Conservation (phyloP, 2,329 filamentous ascomycete genomes). For the Rhexocercosporidium sp. region DNA sequence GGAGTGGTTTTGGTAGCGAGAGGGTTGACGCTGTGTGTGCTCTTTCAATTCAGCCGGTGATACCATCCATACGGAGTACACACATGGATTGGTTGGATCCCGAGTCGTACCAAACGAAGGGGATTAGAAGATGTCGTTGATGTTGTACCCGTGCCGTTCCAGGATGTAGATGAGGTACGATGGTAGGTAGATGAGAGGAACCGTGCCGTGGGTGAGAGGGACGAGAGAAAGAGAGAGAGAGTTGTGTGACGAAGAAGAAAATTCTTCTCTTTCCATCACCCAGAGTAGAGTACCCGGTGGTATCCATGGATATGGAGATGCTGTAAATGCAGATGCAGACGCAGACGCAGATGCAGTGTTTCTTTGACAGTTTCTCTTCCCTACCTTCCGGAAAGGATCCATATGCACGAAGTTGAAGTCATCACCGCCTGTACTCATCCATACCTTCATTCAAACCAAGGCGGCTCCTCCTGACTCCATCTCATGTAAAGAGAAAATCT, state of each 20-base stretch:
- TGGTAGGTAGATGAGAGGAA: neutral
- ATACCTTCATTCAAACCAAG: neutral
- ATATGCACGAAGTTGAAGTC: neutral
- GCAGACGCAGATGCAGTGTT: neutral
- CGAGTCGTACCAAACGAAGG: conserved; percentile 1
- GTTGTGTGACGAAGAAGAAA: neutral
- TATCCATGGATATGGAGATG: neutral
- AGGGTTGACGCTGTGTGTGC: neutral
- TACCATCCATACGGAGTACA: neutral
- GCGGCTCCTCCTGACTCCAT: neutral
- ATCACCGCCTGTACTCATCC: conserved; percentile 1
- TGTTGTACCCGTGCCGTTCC: neutral
- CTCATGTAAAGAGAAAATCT: neutral
- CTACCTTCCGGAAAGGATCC: neutral
- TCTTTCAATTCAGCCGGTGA: conserved; percentile 4
- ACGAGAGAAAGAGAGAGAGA: too few relatives aligned
- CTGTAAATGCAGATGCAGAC: neutral
- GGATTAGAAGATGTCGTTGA: too few relatives aligned
- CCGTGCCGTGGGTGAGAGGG: neutral
- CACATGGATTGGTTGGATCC: neutral
- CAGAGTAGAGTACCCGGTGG: too few relatives aligned
- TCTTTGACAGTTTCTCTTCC: neutral
- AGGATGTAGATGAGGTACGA: neutral
- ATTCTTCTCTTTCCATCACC: too few relatives aligned
- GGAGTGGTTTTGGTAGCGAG: neutral